Conservation (phyloP, 2,329 filamentous ascomycete genomes). For the Cladosporium colombiae region DNA sequence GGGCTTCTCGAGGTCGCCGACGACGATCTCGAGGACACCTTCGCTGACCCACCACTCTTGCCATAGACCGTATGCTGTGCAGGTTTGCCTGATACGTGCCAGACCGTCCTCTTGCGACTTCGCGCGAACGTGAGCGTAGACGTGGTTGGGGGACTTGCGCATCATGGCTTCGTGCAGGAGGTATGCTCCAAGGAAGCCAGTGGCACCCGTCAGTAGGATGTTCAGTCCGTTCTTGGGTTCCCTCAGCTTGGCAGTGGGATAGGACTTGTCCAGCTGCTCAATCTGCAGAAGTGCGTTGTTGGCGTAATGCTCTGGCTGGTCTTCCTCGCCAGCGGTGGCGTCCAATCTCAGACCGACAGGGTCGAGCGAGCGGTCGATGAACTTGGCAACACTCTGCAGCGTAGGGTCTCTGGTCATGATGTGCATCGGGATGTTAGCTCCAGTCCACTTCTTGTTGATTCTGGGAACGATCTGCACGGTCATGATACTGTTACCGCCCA, state of each 20-base stretch:
- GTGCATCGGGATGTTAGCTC: conserved; percentile 68
- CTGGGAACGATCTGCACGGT: conserved; percentile 79
- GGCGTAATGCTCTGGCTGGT: conserved; percentile 53
- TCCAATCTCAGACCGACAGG: conserved; percentile 50
- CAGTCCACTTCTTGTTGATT: conserved; percentile 62
- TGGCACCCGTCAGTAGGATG: conserved; percentile 83
- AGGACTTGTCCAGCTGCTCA: conserved; percentile 44
- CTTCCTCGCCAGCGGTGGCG: conserved; percentile 52
- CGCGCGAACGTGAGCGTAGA: conserved; percentile 76
- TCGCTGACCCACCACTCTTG: conserved; percentile 64
- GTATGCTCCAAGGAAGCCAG: conserved; percentile 84
- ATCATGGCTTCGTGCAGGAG: conserved; percentile 73
- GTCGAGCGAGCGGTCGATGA: conserved; percentile 53
- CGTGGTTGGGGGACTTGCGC: conserved; percentile 53
- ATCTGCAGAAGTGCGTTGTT: conserved; percentile 56
- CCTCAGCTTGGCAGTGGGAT: conserved; percentile 32
- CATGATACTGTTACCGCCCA: conserved; percentile 78
- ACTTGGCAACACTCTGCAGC: conserved; percentile 56
- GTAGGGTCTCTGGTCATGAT: conserved; percentile 67
- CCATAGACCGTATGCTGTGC: conserved; percentile 80
- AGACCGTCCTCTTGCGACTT: conserved; percentile 62
- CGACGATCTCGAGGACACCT: conserved; percentile 60
- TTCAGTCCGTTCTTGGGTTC: conserved; percentile 33
- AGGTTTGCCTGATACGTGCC: conserved; percentile 66
- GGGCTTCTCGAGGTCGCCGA: conserved; percentile 73